Base-by-base conservation (phyloP, 305 asterid genomes). In the Euphrasia arctica region DNA sequence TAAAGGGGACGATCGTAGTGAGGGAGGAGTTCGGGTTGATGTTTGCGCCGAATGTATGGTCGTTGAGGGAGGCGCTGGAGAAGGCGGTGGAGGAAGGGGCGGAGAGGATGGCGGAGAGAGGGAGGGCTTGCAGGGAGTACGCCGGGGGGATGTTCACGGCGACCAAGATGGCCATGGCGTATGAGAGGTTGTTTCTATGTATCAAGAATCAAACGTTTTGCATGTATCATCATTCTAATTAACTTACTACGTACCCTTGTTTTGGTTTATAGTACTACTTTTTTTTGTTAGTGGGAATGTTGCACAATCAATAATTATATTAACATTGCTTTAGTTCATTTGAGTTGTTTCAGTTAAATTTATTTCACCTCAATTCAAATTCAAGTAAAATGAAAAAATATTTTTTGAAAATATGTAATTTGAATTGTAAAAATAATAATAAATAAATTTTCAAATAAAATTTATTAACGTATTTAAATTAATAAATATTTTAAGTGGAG, bases 131-230 rank as follows among this genome's bases (percentile, higher is more conserved):
- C 71, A 60, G 68, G 60, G 83, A 89, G 25, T 89, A 85, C 57
- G 98, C 96, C 9, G 57, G 73, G 45, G 68, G 86, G 11, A 91
- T 91, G 98, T 89, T 91, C 60, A 85, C 96, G 9, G 98, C 98
- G 9, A 54, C 60, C 42, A 91, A 89, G 74, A 91, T 89, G 98
- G 89, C 98, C 10, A 45, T 87, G 80, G 95, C 98, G 49, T 87
- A 91, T 80, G 98, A 91, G 62, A 85, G 95, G 70, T 62, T 91
- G 73, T 91, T 91, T 61, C 89, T 89, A 62, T 91, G 97, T 61
- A 80, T 91, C 52, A 86, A 85, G 70, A 85, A 86, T 68, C 82
- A 82, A 51, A 82, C 90, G 9, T 91, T 77, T 59, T 91, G 98
- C 69, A 73, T 64, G 63, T 88, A 88, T 69, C 76, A 88, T 69